Evolutionary conservation across 176 grass and related monocot genomes (phyloP).

Genomic region (Ananas comosus): DNA sequence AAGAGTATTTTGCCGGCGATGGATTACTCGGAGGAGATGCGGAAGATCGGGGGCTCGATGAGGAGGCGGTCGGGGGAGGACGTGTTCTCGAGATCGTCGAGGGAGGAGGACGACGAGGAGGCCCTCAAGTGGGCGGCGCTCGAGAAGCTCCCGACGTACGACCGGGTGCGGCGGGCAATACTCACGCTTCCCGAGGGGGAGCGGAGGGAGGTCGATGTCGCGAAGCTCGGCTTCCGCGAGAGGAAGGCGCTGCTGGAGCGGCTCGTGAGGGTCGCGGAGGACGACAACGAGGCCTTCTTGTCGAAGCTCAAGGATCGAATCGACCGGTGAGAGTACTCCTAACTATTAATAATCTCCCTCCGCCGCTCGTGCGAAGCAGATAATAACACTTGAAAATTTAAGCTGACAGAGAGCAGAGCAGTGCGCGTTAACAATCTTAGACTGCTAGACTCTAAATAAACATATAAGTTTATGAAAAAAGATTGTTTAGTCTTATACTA

Average conservation of each 20-base stretch:
- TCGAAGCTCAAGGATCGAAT: constrained; percentile 53
- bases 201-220: constrained; percentile 41
- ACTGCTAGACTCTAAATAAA: too few relatives aligned
- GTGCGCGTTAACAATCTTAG: too few relatives aligned
- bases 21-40: constrained; percentile 48
- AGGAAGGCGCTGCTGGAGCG: constrained; percentile 45
- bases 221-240: constrained; percentile 31
- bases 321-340: constrained; percentile 24
- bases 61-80: constrained; percentile 24
- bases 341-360: too few relatives aligned
- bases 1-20: background rate
- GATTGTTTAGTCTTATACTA: too few relatives aligned
- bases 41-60: constrained; percentile 29
- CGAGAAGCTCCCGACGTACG: constrained; percentile 59
- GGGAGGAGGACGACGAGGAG: constrained; percentile 58
- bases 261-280: constrained; percentile 30
- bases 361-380: too few relatives aligned
- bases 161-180: constrained; percentile 36
- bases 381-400: too few relatives aligned
- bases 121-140: constrained; percentile 64
- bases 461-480: too few relatives aligned
- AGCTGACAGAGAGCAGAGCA: too few relatives aligned
- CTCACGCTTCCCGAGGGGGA: constrained; percentile 53
- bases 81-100: constrained; percentile 35
- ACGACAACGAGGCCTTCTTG: constrained; percentile 45